Conservation (phyloP, 352 stramenopile species). For the Phytophthora capsici region DNA sequence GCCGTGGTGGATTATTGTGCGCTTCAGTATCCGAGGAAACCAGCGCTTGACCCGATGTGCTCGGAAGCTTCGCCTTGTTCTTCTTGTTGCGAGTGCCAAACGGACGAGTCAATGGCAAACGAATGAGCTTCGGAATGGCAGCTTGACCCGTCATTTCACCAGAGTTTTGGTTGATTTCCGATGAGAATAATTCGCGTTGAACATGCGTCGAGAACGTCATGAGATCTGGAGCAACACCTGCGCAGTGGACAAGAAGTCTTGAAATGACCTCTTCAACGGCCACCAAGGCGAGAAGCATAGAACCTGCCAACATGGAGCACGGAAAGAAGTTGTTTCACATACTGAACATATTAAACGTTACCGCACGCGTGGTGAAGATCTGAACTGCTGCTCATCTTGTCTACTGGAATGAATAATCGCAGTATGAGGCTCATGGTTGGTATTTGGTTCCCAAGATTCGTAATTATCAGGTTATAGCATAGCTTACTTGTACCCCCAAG, state of each 20-base stretch:
- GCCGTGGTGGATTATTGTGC: background rate
- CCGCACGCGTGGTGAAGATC: no score
- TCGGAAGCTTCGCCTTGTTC: background rate
- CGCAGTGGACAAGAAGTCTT: background rate
- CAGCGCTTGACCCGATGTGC: background rate
- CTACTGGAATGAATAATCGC: no score
- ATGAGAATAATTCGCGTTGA: conserved; percentile 2
- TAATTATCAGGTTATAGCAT: no score
- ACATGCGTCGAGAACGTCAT: conserved; percentile 5
- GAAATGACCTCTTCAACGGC: conserved; percentile 1
- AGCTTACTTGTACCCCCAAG: no score
- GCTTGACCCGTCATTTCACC: background rate
- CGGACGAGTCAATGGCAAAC: background rate
- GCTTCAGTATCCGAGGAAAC: background rate
- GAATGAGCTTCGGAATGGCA: background rate
- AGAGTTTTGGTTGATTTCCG: background rate
- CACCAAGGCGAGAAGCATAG: background rate
- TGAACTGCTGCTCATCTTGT: no score
- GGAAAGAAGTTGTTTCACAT: background rate
- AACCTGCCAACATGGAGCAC: background rate
- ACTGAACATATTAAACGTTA: background rate
- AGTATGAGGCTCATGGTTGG: no score
- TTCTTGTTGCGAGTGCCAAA: conserved; percentile 1
- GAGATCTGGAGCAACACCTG: background rate
- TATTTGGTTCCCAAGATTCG: no score